Evolutionary conservation across 805 yeast genomes (phyloP), one percentile per base, ranked within the genome.

Genomic region (Wickerhamiella australiensis): DNA sequence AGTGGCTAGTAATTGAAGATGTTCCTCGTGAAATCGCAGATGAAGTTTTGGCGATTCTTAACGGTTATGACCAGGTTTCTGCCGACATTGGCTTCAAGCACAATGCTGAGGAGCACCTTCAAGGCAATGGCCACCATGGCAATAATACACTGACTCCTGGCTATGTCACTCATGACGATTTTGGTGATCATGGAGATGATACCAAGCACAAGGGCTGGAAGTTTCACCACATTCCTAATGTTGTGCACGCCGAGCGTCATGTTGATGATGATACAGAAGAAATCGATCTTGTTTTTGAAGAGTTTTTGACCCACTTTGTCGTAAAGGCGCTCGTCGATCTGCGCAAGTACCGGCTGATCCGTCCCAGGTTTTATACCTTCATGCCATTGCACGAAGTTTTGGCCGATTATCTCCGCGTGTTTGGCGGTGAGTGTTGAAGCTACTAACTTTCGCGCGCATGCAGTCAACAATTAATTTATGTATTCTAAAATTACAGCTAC

Each of bases 141-240:
- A 46, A 46, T 33, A 18, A 42, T 7, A 46, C 49, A 5, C 43
- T 46, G 13, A 59, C 78, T 1, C 77, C 76, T 53, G 98, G 98
- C 0, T 84, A 83, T 57, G 79, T 78, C 0, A 92, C 98, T 0
- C 59, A 65, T 42, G 98, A 92, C 61, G 97, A 90, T 59, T 72
- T 74, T 56, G 98, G 96, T 0, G 65, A 69, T 54, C 78, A 79
- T 54, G 98, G 98, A 20, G 98, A 92, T 61, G 98, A 70, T 68
- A 73, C 86, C 36, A 57, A 78, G 52, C 88, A 83, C 66, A 68
- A 66, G 50, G 74, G 84, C 1, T 74, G 82, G 43, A 67, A 68
- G 0, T 68, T 72, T 51, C 80, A 74, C 61, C 74, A 71, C 5
- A 70, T 86, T 3, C 96, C 97, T 8, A 90, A 86, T 58, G 94